These are phyloP conservation scores for Ambrosiella xylebori DNA, from an alignment of 2,329 filamentous ascomycete species.

Conservation along the genomic window DNA sequence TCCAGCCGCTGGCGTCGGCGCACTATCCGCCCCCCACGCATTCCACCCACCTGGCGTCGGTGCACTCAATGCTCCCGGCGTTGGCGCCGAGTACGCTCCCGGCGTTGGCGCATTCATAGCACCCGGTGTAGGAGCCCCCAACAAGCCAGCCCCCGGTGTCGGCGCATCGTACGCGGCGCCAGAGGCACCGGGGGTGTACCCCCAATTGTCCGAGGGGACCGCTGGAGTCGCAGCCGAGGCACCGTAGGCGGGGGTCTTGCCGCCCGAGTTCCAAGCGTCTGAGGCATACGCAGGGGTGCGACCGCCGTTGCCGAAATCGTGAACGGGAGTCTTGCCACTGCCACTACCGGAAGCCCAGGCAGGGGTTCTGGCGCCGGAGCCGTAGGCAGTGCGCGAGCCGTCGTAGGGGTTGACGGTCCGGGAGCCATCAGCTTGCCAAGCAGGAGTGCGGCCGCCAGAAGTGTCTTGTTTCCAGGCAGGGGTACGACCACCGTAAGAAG, in stretches of 20 bases:
- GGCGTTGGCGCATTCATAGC: conserved; percentile 54
- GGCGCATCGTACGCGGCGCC: conserved; percentile 50
- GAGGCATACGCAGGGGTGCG: conserved; percentile 47
- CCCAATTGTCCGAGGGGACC: conserved; percentile 42
- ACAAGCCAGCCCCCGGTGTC: conserved; percentile 40
- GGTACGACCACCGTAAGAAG: conserved; percentile 37
- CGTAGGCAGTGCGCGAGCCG: conserved; percentile 62
- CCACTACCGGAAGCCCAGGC: conserved; percentile 53
- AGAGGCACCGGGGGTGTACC: conserved; percentile 35
- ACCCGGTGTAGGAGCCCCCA: conserved; percentile 42
- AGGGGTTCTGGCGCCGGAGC: conserved; percentile 52
- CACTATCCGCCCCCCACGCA: conserved; percentile 43
- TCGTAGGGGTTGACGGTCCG: conserved; percentile 55
- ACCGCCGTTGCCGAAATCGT: conserved; percentile 48
- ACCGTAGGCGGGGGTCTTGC: conserved; percentile 63
- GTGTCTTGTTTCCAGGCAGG: conserved; percentile 44
- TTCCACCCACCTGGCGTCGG: conserved; percentile 53
- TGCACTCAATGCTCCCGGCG: conserved; percentile 42
- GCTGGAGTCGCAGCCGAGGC: conserved; percentile 41
- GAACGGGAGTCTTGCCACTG: conserved; percentile 53
- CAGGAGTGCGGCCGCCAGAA: conserved; percentile 47
- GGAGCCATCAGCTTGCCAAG: conserved; percentile 47
- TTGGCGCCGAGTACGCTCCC: conserved; percentile 46
- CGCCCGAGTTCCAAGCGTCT: conserved; percentile 49
- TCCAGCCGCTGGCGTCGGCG: conserved; percentile 45